phyloP scores from a whole-genome alignment of 1,284 basidiomycete genomes.

The Apiotrichum veenhuisii region DNA sequence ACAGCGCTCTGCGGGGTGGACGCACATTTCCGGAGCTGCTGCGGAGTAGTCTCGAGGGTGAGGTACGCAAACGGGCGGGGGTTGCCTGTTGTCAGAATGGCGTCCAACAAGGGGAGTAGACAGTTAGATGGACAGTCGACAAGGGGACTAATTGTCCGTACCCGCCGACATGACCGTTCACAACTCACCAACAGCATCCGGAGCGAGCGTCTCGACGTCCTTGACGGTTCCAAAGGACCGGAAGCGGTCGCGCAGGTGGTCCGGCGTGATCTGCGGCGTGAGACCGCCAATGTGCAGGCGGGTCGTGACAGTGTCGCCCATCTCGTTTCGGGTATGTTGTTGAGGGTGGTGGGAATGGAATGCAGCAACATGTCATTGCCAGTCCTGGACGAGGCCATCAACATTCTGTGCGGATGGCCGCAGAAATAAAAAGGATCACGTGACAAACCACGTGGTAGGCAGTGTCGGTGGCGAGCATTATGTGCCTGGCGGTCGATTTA shows the following conservation, averaged over 20 bases:
- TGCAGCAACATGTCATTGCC: too few species aligned
- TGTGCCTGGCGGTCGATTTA: too few species aligned
- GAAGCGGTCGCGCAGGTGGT: conserved; percentile 47
- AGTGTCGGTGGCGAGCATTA: too few species aligned
- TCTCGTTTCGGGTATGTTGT: background rate
- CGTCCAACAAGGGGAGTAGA: too few species aligned
- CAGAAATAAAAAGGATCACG: conserved; percentile 4
- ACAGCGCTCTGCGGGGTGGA: background rate
- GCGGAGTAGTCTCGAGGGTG: conserved; percentile 40
- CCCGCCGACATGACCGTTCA: background rate
- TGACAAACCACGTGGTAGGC: background rate
- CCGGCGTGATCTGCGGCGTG: conserved; percentile 39
- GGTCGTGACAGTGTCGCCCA: conserved; percentile 29
- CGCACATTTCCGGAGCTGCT: conserved; percentile 45
- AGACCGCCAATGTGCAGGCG: conserved; percentile 47
- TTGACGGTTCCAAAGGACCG: conserved; percentile 40
- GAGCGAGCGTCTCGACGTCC: conserved; percentile 38
- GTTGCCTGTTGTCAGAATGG: conserved; percentile 26
- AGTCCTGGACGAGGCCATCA: background rate
- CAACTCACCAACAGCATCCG: conserved; percentile 42
- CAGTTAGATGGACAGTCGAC: background rate
- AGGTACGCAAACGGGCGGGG: conserved; percentile 44
- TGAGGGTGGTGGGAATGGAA: background rate
- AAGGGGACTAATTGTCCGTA: background rate
- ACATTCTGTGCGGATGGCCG: background rate